A percentile compares a stretch with the other conserved stretches of the same genome.
Conservation (phyloP, 495 filamentous ascomycete genomes). For the Xylaria palmicola region DNA sequence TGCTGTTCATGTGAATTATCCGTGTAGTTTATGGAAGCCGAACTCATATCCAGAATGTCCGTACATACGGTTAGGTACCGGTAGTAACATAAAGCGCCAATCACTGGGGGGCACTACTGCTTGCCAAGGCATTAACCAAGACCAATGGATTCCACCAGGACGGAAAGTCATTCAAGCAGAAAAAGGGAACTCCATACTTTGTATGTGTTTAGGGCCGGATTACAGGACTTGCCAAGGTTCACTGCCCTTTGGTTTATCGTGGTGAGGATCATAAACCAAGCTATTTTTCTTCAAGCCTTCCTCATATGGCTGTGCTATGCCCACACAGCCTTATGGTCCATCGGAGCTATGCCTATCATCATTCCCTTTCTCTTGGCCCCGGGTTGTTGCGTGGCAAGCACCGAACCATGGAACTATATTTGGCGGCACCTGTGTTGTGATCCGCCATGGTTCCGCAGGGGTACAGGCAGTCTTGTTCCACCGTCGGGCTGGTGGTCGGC, state of each 20-base stretch:
- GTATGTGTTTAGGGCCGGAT: conserved; percentile 8
- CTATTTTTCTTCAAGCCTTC: neutral
- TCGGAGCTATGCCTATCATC: neutral
- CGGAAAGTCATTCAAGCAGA: neutral
- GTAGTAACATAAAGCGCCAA: neutral
- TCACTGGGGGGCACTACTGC: conserved; percentile 1
- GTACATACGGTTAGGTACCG: neutral
- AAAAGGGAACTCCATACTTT: neutral
- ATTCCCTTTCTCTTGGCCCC: conserved; percentile 13
- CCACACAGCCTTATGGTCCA: conserved; percentile 8
- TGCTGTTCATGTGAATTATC: too few relatives aligned
- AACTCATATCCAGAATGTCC: too few relatives aligned
- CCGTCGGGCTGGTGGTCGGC: neutral
- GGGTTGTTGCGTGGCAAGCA: neutral
- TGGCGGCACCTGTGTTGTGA: neutral
- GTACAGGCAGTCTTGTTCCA: neutral
- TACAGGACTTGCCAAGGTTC: conserved; percentile 8
- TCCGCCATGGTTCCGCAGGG: neutral
- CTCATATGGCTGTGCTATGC: conserved; percentile 1
- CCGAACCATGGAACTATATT: neutral
- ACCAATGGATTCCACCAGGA: neutral
- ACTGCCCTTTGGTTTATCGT: neutral
- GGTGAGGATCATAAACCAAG: neutral
- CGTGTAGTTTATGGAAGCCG: too few relatives aligned
- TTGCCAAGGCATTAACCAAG: neutral